Evolutionary conservation across 257 asterid species (phyloP).

Genomic region (Fraxinus quadrangulata): DNA sequence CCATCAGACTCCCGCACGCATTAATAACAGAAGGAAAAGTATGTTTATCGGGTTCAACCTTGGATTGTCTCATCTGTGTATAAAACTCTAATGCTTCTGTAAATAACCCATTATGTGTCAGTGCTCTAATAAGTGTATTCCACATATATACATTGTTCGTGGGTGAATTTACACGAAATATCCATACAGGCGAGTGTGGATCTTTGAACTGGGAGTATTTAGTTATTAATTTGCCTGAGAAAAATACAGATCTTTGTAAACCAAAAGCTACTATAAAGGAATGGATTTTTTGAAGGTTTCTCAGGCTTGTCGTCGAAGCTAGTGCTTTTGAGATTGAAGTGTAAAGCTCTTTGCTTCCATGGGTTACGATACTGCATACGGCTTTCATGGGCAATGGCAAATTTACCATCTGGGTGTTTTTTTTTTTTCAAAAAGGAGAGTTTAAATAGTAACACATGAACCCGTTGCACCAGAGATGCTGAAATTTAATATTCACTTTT

Average conservation of each 20-base stretch:
- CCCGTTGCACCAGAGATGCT: too few species aligned
- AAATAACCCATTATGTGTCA: constrained; percentile 59
- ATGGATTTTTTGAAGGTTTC: constrained; percentile 54
- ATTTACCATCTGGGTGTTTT: neutral
- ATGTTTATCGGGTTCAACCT: constrained; percentile 55
- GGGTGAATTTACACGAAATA: constrained; percentile 42
- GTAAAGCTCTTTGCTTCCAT: constrained; percentile 26
- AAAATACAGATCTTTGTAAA: constrained; percentile 42
- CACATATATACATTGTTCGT: constrained; percentile 44
- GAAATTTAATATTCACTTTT: too few species aligned
- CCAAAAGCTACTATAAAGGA: constrained; percentile 54
- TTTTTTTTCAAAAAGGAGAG: neutral
- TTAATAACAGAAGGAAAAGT: constrained; percentile 81
- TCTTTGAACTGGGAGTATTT: constrained; percentile 66
- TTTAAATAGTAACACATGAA: constrained; percentile 13
- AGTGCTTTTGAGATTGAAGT: constrained; percentile 54
- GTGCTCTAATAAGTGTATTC: constrained; percentile 76
- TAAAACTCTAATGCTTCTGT: constrained; percentile 60
- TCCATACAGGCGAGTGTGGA: constrained; percentile 44
- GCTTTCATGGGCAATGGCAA: constrained; percentile 31
- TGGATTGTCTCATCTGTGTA: constrained; percentile 49
- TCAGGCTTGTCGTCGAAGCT: constrained; percentile 38
- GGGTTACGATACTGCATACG: neutral
- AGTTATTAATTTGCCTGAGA: constrained; percentile 66
- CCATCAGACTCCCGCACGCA: constrained; percentile 62